Base-by-base conservation (phyloP, 352 stramenopile genomes). In the Globisporangium abappressorium region DNA sequence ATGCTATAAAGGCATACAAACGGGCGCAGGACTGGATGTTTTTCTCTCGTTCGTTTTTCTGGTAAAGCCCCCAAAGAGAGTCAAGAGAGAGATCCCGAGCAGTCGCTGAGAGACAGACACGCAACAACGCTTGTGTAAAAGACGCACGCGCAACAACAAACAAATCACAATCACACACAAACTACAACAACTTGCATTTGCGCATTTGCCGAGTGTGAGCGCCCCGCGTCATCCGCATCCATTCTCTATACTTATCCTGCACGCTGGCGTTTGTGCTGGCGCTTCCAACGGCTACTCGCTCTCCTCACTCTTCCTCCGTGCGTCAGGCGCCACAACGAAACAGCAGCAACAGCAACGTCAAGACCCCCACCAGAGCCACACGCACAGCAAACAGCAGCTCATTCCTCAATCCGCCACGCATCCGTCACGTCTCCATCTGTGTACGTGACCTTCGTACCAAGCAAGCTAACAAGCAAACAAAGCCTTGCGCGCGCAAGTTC, bases 61-160 rank as follows among this genome's bases (percentile, higher is more conserved):
- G 28, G 15, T 33, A 33, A 33, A 33, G 5, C 3, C 30, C 3
- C 30, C 5, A 4, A 33, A 33, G 30, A 33, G 30, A 33, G 30
- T 33, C 7, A 24, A 55, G 47, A 61, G 55, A n/a, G 24, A 61
- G 55, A 46, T 43, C 55, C 20, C 55, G 30, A 61, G 41, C 41
- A 49, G 41, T 49, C 41, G 15, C 41, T 49, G 41, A 61, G 55
- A 61, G 55, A 47, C 55, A 61, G 55, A 61, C 30, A 61, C 30
- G 55, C 55, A 46, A 5, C 55, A 20, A 20, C 24, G 24, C 20
- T 20, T 26, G 30, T 11, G 38, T 46, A 46, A 61, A 61, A 61
- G 55, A 47, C 55, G 55, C 55, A 36, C 47, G n/a, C 18, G 7
- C 20, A 28, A 14, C 1, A 55, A 15, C 46, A 54, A 24, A 14